Percentiles rank a stretch among this genome's conserved stretches.
Conservation (phyloP, 306 rosid genomes). For the Cicer bijugum region DNA sequence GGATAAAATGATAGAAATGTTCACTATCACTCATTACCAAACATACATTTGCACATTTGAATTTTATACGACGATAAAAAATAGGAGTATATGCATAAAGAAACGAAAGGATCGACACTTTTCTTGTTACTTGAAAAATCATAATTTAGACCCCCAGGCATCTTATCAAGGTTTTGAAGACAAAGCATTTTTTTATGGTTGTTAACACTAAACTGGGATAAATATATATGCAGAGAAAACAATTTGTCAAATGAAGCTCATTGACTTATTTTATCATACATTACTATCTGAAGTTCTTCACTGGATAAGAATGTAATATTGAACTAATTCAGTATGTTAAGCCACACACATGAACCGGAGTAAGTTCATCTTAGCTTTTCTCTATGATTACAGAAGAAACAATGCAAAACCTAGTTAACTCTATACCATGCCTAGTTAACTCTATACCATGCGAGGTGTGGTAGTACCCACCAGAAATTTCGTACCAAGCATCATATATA, state of each 20-base stretch:
- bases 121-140: background rate
- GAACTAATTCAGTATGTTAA: background rate
- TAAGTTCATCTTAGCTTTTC: background rate
- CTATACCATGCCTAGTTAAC: conserved; percentile 9
- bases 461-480: conserved; percentile 34
- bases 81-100: background rate
- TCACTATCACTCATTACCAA: background rate
- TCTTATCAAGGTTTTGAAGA: too few relatives aligned
- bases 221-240: background rate
- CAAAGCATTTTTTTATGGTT: too few relatives aligned
- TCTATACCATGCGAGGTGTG: conserved; percentile 7
- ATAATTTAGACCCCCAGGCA: too few relatives aligned
- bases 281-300: background rate
- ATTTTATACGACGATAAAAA: background rate
- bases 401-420: conserved; percentile 1
- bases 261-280: conserved; percentile 3
- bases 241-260: conserved; percentile 1
- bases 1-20: background rate
- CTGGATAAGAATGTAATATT: background rate
- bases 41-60: background rate
- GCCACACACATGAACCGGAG: background rate
- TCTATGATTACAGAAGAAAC: background rate
- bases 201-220: background rate
- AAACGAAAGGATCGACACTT: background rate
- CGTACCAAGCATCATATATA: conserved; percentile 29